Conservation (phyloP, 441 rosid genomes). For the Pelargonium australe region DNA sequence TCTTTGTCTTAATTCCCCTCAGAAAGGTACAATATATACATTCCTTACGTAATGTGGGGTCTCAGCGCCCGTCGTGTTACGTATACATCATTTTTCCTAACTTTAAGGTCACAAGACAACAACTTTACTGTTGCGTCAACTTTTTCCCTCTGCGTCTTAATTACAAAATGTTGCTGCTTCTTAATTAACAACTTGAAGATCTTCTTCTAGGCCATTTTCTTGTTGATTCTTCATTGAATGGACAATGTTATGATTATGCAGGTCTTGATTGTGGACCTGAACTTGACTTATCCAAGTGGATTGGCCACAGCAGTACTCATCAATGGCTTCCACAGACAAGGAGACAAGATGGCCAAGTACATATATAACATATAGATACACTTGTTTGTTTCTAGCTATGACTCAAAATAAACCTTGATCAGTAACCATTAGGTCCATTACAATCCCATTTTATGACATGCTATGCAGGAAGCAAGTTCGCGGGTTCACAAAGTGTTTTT, state of each 20-base stretch:
- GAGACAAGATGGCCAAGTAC: constrained; percentile 59
- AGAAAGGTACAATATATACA: constrained; percentile 47
- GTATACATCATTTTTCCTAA: too few relatives aligned
- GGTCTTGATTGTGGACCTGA: constrained; percentile 84
- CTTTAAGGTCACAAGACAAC: too few relatives aligned
- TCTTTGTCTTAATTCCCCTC: constrained; percentile 76
- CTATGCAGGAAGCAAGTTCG: constrained; percentile 77
- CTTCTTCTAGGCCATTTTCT: too few relatives aligned
- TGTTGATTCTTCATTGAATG: background rate
- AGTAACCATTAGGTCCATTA: background rate
- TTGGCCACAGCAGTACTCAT: constrained; percentile 90
- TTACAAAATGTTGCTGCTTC: too few relatives aligned
- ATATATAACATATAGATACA: too few relatives aligned
- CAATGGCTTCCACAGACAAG: constrained; percentile 85
- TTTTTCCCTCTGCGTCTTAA: too few relatives aligned
- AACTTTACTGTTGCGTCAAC: too few relatives aligned
- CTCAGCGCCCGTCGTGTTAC: background rate
- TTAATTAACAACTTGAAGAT: too few relatives aligned
- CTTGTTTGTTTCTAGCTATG: too few relatives aligned
- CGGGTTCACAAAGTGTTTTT: constrained; percentile 65
- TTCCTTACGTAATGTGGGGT: background rate
- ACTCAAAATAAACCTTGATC: background rate
- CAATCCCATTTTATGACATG: background rate
- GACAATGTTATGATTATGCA: constrained; percentile 21
- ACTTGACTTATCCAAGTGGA: constrained; percentile 81